Base-by-base conservation (phyloP, 1,139 yeast species). In the Taiozyma sp. region DNA sequence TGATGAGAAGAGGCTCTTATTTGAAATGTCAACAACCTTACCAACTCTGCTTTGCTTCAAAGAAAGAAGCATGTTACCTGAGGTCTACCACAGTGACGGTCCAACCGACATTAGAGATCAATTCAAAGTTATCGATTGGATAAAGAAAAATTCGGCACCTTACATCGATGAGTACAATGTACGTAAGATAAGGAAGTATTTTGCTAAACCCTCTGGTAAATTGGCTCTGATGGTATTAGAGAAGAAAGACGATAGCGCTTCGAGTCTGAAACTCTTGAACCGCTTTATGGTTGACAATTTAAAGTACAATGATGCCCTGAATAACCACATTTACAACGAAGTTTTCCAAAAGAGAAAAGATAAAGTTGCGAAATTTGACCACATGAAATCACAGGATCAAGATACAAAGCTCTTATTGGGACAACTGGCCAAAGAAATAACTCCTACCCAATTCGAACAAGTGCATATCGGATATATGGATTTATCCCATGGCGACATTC, bases 31-130 rank as follows among this genome's bases (percentile, higher is more conserved):
- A 42, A 75, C 90, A 0, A 71, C 84, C 8, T 72, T 72, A 47
- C 95, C 93, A 2, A 81, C 87, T 16, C 60, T 86, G 24, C 67
- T 81, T 40, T 70, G 84, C 24, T 77, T 84, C 62, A 83, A 80
- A 58, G 85, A 84, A 50, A 76, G 79, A 51, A 70, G 81, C 7
- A 64, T 80, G 51, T 65, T 77, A 46, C 76, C 87, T 0, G 69
- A 71, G 9, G 75, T 83, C 5, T 83, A 68, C 58, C 87, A 80
- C 59, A 80, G 79, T 52, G 80, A 80, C 66, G 82, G 84, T 0
- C 79, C 88, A 3, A 81, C 80, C 51, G 88, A 85, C 59, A 74
- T 80, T 56, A 74, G 92, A 57, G 74, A 79, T 55, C 66, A 67
- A 32, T 71, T 70, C 19, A 68, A 70, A 45, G 70, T 87, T 14